Evolutionary conservation across 1,284 basidiomycete species (phyloP), one percentile per base, ranked within the genome.

Genomic region (Irpex rosettiformis): DNA sequence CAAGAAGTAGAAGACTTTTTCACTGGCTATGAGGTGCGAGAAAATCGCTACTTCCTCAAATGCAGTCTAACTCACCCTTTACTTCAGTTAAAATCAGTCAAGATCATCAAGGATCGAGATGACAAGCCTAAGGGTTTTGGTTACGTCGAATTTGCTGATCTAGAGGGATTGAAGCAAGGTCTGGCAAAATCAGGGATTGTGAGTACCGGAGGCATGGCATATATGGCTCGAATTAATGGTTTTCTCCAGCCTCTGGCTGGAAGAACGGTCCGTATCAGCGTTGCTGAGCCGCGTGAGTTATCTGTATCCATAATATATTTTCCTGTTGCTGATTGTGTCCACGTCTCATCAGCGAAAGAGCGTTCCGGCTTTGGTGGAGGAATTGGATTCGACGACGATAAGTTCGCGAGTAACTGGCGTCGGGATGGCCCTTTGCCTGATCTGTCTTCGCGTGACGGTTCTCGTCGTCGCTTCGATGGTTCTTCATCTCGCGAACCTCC

Each of bases 61-160:
- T 37, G 10, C 21, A 42, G 29, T 57, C 42, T 42, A 29, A 48
- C 40, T 25, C 40, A 51, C 27, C 24, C 10, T 8, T 28, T 25
- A 51, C 11, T 25, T 61, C 58, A 93, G 88, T 82, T 88, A 62
- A 90, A 91, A 71, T 89, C 88, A 24, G 85, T 95, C 64, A 95
- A 98, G 77, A 90, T 99, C 64, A 96, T 99, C 72, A 90, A 84
- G 67, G 95, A 96, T 68, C 83, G 87, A 58, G 89, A 91, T 54
- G 94, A 96, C 57, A 94, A 94, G 72, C 91, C 94, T 30, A 98
- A 98, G 74, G 97, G 97, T 1, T 99, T 98, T 75, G 97, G 96
- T 30, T 99, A 99, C 71, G 88, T 98, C 63, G 96, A 99, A 72
- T 99, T 98, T 69, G 82, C 80, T 40, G 88, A 89, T 56, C 72